Percentiles rank a stretch among this genome's conserved stretches.
Conservation (phyloP, 2,329 filamentous ascomycete genomes). For the Paecilomyces niveus region DNA sequence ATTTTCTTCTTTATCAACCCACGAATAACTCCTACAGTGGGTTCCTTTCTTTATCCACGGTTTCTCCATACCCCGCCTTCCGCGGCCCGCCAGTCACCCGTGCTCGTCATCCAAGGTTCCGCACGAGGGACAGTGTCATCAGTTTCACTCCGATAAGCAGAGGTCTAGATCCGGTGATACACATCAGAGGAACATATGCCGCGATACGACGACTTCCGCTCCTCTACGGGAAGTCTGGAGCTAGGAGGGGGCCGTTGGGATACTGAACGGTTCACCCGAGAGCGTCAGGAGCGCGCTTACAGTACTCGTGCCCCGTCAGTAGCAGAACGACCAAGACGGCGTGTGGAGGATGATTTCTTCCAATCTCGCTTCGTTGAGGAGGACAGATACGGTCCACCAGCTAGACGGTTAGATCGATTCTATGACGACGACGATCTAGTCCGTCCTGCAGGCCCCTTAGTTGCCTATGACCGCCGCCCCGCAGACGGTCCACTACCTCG, state of each 20-base stretch:
- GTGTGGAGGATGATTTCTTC: constrained; percentile 32
- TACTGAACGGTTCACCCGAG: constrained; percentile 34
- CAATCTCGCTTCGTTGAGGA: constrained; percentile 35
- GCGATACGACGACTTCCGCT: constrained; percentile 31
- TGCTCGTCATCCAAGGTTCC: constrained; percentile 30
- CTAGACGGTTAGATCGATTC: constrained; percentile 27
- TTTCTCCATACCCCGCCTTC: not conserved
- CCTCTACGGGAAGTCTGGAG: constrained; percentile 25
- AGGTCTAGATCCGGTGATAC: constrained; percentile 7
- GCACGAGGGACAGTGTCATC: constrained; percentile 2
- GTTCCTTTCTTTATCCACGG: not conserved
- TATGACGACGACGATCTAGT: constrained; percentile 36
- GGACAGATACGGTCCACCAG: constrained; percentile 38
- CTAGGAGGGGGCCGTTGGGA: constrained; percentile 29
- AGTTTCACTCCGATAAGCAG: not conserved
- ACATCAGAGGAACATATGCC: constrained; percentile 18
- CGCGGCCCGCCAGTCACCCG: constrained; percentile 27
- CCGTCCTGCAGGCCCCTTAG: constrained; percentile 45
- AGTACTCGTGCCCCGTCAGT: constrained; percentile 22
- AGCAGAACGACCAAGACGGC: constrained; percentile 7
- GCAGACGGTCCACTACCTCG: constrained; percentile 51
- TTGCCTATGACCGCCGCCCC: constrained; percentile 50
- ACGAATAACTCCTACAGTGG: not conserved
- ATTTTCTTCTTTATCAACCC: not conserved
- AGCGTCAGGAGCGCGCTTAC: constrained; percentile 34